Conservation (phyloP, 441 rosid species). For the Adansonia rubrostipa region DNA sequence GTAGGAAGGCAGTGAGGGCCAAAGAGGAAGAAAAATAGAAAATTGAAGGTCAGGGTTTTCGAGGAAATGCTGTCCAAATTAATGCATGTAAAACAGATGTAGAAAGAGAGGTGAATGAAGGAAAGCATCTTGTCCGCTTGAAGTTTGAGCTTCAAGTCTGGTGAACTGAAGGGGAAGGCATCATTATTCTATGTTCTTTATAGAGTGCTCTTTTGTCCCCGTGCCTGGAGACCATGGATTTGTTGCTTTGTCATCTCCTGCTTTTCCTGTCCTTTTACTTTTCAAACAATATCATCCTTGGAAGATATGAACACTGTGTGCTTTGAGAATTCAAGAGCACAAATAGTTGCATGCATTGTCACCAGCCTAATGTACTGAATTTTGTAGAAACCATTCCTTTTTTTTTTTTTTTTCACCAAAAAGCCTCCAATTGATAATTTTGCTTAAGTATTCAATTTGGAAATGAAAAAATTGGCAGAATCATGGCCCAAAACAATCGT, state of each 20-base stretch:
- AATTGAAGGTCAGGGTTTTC: conserved; percentile 25
- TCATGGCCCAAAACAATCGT: not conserved
- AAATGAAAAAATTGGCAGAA: not conserved
- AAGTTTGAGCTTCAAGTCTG: not conserved
- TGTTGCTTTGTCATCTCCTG: not conserved
- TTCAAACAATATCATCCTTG: not conserved
- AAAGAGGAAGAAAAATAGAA: too few relatives aligned
- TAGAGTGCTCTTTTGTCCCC: conserved; percentile 27
- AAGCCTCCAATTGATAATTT: not conserved
- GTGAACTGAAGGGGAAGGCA: conserved; percentile 15
- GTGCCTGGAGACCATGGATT: conserved; percentile 15
- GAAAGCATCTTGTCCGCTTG: conserved; percentile 20
- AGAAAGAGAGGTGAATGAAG: not conserved
- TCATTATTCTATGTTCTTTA: conserved; percentile 22
- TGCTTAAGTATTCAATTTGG: not conserved
- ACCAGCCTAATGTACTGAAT: not conserved
- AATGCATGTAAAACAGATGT: not conserved
- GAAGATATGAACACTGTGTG: not conserved
- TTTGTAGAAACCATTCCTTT: not conserved
- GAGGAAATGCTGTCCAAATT: conserved; percentile 10
- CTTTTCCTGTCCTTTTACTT: not conserved
- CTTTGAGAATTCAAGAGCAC: not conserved
- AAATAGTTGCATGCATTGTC: not conserved
- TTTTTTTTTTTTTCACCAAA: not conserved
- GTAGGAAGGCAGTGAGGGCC: not conserved